phyloP scores from a whole-genome alignment of 164 flowering plant genomes.

The Saururus chinensis region DNA sequence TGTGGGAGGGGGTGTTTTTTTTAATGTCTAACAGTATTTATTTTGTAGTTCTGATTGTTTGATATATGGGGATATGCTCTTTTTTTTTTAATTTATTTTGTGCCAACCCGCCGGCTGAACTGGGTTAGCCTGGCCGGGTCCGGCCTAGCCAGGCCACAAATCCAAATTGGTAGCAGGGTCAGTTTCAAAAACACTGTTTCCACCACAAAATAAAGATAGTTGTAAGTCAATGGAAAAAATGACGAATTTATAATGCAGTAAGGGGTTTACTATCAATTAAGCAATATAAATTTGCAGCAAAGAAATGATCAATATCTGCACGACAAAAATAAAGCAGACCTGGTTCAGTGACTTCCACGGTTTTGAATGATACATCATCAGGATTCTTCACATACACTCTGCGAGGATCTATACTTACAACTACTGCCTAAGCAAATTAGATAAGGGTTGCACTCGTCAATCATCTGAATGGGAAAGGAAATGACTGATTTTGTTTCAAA shows the following conservation, averaged over 20 bases:
- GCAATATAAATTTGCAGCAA: background rate
- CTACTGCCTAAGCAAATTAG: slow-evolving; percentile 60
- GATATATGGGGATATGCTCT: too few relatives aligned
- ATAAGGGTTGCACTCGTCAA: background rate
- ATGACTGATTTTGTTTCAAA: too few relatives aligned
- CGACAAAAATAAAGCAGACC: slow-evolving; percentile 21
- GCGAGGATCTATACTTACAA: slow-evolving; percentile 97
- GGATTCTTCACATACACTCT: slow-evolving; percentile 65
- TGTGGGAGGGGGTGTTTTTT: too few relatives aligned
- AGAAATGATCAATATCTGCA: background rate
- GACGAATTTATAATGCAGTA: background rate
- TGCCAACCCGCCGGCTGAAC: too few relatives aligned
- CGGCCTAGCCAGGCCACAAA: too few relatives aligned
- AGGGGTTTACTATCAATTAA: background rate
- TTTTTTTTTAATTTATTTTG: too few relatives aligned
- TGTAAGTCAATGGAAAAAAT: background rate
- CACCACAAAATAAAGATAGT: too few relatives aligned
- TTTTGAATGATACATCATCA: slow-evolving; percentile 57
- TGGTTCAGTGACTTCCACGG: slow-evolving; percentile 50
- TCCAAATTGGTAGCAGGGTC: too few relatives aligned
- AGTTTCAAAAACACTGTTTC: too few relatives aligned
- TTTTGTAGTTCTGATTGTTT: too few relatives aligned
- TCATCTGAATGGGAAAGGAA: background rate
- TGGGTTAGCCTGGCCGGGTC: too few relatives aligned
- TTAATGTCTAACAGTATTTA: too few relatives aligned